These are phyloP conservation scores for Ascochyta lentis DNA, from an alignment of 2,329 filamentous ascomycete genomes.

Conservation along the genomic window DNA sequence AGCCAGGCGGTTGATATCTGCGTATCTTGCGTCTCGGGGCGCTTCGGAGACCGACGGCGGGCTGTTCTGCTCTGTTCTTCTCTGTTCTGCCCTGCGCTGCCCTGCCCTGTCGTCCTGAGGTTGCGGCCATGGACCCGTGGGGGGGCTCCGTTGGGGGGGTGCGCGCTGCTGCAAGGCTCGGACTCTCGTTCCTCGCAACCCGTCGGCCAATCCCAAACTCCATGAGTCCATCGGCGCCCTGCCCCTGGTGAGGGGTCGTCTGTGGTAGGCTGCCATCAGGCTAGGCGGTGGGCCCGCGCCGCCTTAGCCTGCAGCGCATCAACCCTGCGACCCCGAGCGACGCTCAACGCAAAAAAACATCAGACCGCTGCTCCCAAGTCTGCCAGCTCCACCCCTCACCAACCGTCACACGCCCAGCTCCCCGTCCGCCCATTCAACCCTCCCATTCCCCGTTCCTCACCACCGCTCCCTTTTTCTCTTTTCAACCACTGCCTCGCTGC, in stretches of 20 bases:
- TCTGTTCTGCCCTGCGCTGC: no score
- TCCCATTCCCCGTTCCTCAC: constrained; percentile 20
- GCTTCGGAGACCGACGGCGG: neutral
- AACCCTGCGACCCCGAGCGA: constrained; percentile 34
- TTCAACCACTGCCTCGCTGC: neutral
- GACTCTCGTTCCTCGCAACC: neutral
- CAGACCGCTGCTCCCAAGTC: constrained; percentile 40
- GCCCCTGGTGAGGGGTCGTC: constrained; percentile 11
- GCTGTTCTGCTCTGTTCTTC: neutral
- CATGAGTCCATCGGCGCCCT: neutral
- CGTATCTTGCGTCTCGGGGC: no score
- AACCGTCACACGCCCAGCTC: constrained; percentile 28
- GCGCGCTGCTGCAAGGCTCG: neutral
- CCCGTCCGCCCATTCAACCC: constrained; percentile 1
- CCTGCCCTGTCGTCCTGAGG: no score
- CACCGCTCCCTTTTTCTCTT: neutral
- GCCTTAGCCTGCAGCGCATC: constrained; percentile 29
- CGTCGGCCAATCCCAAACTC: neutral
- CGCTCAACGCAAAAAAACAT: constrained; percentile 45
- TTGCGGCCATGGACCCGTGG: neutral
- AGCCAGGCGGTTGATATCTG: constrained; percentile 11
- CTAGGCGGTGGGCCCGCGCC: constrained; percentile 11
- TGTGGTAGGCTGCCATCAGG: neutral
- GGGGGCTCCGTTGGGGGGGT: neutral
- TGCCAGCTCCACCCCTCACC: constrained; percentile 7